Percentiles rank a stretch among this genome's conserved stretches.
These are phyloP conservation scores for Stramenopiles sp. DNA, from an alignment of 352 stramenopile species.

Conservation along the genomic window DNA sequence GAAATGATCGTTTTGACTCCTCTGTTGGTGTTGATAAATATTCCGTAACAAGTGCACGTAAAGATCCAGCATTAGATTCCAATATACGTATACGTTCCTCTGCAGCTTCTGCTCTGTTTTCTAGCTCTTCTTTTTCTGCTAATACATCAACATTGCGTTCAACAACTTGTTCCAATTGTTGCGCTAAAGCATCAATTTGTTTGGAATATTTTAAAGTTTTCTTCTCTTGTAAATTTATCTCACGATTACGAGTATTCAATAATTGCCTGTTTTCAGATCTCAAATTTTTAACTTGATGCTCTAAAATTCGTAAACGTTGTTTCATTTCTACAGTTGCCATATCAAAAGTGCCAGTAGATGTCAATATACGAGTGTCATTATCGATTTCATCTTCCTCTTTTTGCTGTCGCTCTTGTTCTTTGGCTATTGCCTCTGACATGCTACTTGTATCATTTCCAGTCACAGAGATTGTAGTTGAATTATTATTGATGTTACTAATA, in stretches of 20 bases:
- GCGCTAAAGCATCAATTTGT: not conserved
- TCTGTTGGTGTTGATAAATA: not conserved
- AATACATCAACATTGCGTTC: not conserved
- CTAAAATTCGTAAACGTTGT: not conserved
- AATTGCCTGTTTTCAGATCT: not conserved
- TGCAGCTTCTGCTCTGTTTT: not conserved
- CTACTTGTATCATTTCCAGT: too few species aligned
- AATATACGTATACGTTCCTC: not conserved
- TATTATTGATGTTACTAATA: too few species aligned
- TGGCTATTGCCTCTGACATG: too few species aligned
- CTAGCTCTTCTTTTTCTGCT: not conserved
- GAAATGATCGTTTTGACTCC: not conserved
- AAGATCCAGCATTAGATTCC: not conserved
- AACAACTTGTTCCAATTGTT: not conserved
- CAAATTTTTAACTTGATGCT: not conserved
- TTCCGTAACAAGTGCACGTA: not conserved
- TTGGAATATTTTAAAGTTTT: not conserved
- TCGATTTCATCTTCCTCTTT: not conserved
- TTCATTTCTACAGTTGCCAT: not conserved
- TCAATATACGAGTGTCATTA: not conserved
- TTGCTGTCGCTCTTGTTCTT: too few species aligned
- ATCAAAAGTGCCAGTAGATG: not conserved
- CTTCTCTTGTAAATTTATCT: not conserved
- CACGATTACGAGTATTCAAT: not conserved
- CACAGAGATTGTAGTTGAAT: too few species aligned